phyloP scores from a whole-genome alignment of 176 grass and related monocot species.

The Ananas comosus region DNA sequence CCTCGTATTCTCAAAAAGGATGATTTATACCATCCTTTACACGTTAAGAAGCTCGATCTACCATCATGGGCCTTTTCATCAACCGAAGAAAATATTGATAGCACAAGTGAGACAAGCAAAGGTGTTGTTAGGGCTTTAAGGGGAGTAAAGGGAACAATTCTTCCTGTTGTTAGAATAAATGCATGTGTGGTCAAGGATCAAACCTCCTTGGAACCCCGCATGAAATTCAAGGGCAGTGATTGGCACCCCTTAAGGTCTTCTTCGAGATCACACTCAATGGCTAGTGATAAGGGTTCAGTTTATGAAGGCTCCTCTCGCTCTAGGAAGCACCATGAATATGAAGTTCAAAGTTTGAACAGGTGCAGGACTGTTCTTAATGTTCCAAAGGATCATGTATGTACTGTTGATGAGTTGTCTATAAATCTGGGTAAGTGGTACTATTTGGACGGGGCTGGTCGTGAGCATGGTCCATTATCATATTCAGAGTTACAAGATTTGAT shows the following conservation, averaged over 20 bases:
- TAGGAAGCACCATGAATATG: constrained; percentile 61
- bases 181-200: constrained; percentile 73
- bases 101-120: constrained; percentile 43
- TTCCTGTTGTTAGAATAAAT: constrained; percentile 85
- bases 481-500: constrained; percentile 75
- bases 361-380: constrained; percentile 51
- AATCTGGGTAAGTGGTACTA: constrained; percentile 86
- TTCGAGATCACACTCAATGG: constrained; percentile 56
- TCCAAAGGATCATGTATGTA: constrained; percentile 82
- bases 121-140: constrained; percentile 33
- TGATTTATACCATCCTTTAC: constrained; percentile 51
- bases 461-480: constrained; percentile 84
- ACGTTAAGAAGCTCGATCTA: constrained; percentile 63
- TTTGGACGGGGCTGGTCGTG: constrained; percentile 81
- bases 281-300: constrained; percentile 50
- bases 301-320: constrained; percentile 52
- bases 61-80: constrained; percentile 77
- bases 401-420: constrained; percentile 66
- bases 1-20: constrained; percentile 57
- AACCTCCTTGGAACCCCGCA: constrained; percentile 36
- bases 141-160: constrained; percentile 61
- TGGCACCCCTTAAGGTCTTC: constrained; percentile 60
- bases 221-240: constrained; percentile 49
- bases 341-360: constrained; percentile 61
- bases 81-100: constrained; percentile 60